phyloP scores from a whole-genome alignment of 2,329 filamentous ascomycete species.

The Alternaria incomplexa region DNA sequence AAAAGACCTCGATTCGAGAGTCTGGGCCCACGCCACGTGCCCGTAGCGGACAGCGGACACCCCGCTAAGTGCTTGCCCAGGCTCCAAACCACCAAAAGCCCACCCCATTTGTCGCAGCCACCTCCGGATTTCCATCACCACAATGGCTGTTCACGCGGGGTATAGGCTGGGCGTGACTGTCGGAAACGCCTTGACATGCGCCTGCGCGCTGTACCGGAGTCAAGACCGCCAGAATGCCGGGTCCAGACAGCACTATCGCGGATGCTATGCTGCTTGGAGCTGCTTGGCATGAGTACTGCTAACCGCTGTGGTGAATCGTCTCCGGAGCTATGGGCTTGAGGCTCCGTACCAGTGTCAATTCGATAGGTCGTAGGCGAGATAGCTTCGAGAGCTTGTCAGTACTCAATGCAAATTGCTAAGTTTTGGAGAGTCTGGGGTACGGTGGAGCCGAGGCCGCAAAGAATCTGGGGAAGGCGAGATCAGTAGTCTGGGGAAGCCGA shows the following conservation, averaged over 20 bases:
- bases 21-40: conserved; percentile 18
- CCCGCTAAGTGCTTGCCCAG: conserved; percentile 11
- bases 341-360: neutral
- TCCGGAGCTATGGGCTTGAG: conserved; percentile 10
- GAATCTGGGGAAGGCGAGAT: conserved; percentile 18
- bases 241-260: neutral
- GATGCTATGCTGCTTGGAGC: neutral
- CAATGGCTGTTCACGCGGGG: conserved; percentile 7
- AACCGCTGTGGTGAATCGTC: conserved; percentile 2
- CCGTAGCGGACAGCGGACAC: conserved; percentile 4
- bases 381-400: neutral
- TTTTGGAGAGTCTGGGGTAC: conserved; percentile 15
- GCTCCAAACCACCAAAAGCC: neutral
- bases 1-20: neutral
- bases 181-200: neutral
- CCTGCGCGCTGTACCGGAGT: conserved; percentile 2
- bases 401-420: conserved; percentile 1
- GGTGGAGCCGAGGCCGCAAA: conserved; percentile 9
- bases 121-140: neutral
- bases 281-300: neutral
- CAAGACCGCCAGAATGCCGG: conserved; percentile 3
- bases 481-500: neutral
- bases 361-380: neutral
- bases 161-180: neutral
- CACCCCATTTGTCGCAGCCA: neutral